Conservation (phyloP, 805 yeast genomes). For the Myxozyma neglecta region DNA sequence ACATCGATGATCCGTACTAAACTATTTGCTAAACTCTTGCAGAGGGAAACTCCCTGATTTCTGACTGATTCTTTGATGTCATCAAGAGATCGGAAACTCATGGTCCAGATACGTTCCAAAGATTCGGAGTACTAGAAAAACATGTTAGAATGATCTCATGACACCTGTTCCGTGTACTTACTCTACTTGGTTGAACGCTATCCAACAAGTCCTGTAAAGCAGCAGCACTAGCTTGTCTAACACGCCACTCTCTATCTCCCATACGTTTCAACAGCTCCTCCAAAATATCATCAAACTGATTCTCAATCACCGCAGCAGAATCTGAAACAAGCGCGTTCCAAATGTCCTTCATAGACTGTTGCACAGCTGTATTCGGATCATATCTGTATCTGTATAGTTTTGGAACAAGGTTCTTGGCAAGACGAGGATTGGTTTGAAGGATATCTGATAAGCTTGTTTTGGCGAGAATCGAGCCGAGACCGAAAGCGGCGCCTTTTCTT, state of each 20-base stretch:
- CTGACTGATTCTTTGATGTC: constrained; percentile 94
- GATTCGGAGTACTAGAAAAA: constrained; percentile 39
- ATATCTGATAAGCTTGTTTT: constrained; percentile 69
- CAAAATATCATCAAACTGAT: constrained; percentile 59
- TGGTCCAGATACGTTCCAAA: constrained; percentile 74
- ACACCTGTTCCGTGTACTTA: constrained; percentile 11
- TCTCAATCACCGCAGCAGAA: constrained; percentile 53
- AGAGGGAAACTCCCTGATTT: constrained; percentile 68
- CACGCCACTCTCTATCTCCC: constrained; percentile 89
- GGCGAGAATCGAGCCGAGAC: constrained; percentile 80
- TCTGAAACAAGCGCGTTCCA: constrained; percentile 72
- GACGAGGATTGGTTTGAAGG: constrained; percentile 52
- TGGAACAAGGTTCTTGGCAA: constrained; percentile 69
- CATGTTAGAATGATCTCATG: neutral
- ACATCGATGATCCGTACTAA: constrained; percentile 59
- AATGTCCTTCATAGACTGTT: constrained; percentile 81
- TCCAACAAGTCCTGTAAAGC: constrained; percentile 56
- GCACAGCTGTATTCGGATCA: constrained; percentile 77
- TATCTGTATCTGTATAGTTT: constrained; percentile 78
- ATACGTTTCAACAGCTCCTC: constrained; percentile 64
- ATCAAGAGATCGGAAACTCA: constrained; percentile 87
- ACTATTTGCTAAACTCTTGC: constrained; percentile 63
- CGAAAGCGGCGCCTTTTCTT: constrained; percentile 90
- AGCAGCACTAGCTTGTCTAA: constrained; percentile 64
- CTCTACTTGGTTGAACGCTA: constrained; percentile 57